Percentiles rank a stretch among this genome's conserved stretches.
phyloP scores from a whole-genome alignment of 768 basidiomycete genomes.

The Mrakia frigida region DNA sequence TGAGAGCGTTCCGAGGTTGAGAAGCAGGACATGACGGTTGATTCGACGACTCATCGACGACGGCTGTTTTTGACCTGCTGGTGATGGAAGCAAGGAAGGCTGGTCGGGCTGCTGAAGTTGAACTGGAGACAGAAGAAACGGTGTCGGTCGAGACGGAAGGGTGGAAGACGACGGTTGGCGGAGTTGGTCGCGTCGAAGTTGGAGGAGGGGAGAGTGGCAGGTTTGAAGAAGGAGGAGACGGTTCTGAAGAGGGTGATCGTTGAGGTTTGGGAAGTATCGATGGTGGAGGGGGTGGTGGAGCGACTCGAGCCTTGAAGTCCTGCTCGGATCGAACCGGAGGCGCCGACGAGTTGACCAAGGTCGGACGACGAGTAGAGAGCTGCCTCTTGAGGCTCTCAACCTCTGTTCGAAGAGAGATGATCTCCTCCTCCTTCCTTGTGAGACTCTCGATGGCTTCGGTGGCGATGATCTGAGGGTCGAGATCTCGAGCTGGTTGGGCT shows the following conservation, averaged over 20 bases:
- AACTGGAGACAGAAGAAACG: not conserved
- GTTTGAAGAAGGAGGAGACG: constrained; percentile 32
- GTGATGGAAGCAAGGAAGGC: constrained; percentile 10
- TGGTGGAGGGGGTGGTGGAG: constrained; percentile 37
- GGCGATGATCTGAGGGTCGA: constrained; percentile 66
- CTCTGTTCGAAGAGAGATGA: constrained; percentile 48
- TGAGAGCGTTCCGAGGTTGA: constrained; percentile 13
- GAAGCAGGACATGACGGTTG: not conserved
- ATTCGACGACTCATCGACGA: not conserved
- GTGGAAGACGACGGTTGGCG: not conserved
- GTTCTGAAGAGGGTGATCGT: constrained; percentile 19
- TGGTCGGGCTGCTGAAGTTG: not conserved
- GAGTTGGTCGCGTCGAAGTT: constrained; percentile 16
- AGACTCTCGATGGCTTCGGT: constrained; percentile 65
- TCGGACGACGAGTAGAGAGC: constrained; percentile 45
- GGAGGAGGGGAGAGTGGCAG: constrained; percentile 35
- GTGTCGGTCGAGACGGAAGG: not conserved
- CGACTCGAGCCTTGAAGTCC: constrained; percentile 63
- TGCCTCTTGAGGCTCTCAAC: constrained; percentile 37
- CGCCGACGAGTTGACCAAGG: not conserved
- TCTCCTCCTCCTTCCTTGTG: constrained; percentile 63
- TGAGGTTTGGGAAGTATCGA: not conserved
- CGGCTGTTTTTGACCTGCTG: not conserved
- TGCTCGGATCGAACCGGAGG: constrained; percentile 52
- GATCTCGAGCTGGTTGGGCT: constrained; percentile 52